phyloP scores from a whole-genome alignment of 1,139 yeast genomes.

The Sugiyamaella paludigena region DNA sequence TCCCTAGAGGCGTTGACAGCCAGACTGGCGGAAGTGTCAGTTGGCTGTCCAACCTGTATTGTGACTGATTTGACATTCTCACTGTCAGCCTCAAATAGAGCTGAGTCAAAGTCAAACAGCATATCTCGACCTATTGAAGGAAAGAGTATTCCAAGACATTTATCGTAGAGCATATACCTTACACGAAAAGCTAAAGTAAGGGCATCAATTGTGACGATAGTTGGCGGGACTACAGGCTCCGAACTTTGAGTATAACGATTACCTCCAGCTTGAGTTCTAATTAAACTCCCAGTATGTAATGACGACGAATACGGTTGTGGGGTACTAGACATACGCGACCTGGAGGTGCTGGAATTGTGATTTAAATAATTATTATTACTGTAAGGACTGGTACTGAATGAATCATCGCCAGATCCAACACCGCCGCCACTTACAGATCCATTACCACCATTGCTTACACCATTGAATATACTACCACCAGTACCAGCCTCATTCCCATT shows the following conservation, averaged over 20 bases:
- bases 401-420: neutral
- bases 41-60: neutral
- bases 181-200: slow-evolving; percentile 40
- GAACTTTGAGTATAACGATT: too few species aligned
- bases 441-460: slow-evolving; percentile 22
- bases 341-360: too few species aligned
- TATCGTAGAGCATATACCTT: slow-evolving; percentile 43
- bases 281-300: too few species aligned
- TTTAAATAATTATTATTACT: too few species aligned
- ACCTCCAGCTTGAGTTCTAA: too few species aligned
- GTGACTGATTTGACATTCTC: slow-evolving; percentile 21
- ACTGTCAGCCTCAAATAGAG: slow-evolving; percentile 34
- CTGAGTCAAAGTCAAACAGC: slow-evolving; percentile 30
- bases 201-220: slow-evolving; percentile 33
- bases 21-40: slow-evolving; percentile 8
- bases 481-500: neutral
- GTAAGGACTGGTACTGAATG: neutral
- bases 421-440: slow-evolving; percentile 24
- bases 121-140: slow-evolving; percentile 27
- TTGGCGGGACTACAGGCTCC: neutral
- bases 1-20: slow-evolving; percentile 21
- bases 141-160: slow-evolving; percentile 34
- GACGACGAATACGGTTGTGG: too few species aligned
- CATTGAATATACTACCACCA: slow-evolving; percentile 8
- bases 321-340: too few species aligned